Conservation (phyloP, 306 rosid species). For the Lithocarpus polystachyus region DNA sequence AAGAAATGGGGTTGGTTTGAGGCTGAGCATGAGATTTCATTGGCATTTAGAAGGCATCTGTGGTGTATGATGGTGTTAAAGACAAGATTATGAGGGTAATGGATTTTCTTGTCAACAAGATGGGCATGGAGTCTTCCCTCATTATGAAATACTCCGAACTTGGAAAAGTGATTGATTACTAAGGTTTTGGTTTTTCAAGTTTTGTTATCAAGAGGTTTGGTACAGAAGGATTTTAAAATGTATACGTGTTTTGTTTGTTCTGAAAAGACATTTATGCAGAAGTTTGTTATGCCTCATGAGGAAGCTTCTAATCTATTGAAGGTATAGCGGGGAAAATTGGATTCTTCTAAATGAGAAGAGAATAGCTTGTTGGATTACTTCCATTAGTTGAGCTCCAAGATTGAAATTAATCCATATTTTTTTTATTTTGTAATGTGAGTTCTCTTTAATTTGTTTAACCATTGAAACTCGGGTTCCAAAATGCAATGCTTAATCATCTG, state of each 20-base stretch:
- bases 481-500: too few relatives aligned
- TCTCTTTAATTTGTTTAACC: too few relatives aligned
- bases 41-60: slow-evolving; percentile 27
- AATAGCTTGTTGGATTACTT: not conserved
- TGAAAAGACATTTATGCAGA: slow-evolving; percentile 19
- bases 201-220: slow-evolving; percentile 30
- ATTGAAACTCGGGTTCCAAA: too few relatives aligned
- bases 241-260: not conserved
- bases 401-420: not conserved
- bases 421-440: too few relatives aligned
- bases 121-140: too few relatives aligned
- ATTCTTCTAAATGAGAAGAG: not conserved
- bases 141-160: too few relatives aligned
- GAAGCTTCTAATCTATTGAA: slow-evolving; percentile 26
- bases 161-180: not conserved
- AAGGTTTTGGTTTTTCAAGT: slow-evolving; percentile 32
- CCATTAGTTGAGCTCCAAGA: not conserved
- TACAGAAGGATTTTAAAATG: slow-evolving; percentile 16
- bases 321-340: slow-evolving; percentile 18
- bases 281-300: slow-evolving; percentile 18
- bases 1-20: slow-evolving; percentile 52
- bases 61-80: slow-evolving; percentile 30
- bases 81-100: slow-evolving; percentile 26
- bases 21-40: not conserved
- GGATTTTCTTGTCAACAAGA: slow-evolving; percentile 29